Evolutionary conservation across 2,329 filamentous ascomycete species (phyloP), one percentile per base, ranked within the genome.

Genomic region (Ophiostoma novo-ulmi): DNA sequence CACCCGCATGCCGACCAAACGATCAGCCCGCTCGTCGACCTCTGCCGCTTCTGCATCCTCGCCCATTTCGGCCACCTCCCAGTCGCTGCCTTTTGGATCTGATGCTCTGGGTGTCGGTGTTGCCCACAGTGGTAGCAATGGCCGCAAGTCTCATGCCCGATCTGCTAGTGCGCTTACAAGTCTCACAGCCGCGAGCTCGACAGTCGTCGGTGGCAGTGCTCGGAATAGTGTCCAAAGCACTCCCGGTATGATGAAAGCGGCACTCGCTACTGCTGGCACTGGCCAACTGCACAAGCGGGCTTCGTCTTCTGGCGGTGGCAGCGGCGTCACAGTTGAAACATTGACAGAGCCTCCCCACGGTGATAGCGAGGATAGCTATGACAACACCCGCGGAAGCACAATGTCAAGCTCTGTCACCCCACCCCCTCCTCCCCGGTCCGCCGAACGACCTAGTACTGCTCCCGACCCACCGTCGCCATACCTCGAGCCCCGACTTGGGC

Each of bases 141-240:
- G 35, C 38, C 70, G 67, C 7, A 31, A 38, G 6, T 39, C 36
- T 1, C 71, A 73, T 63, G 31, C 52, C 20, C 72, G 73, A 2
- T 69, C 73, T 0, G 65, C 8, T n/a, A 74, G 72, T 35, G 70
- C 41, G 2, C 55, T 64, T 41, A 74, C 72, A 0, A 48, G 48
- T 13, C 52, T 11, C 31, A 74, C 71, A 22, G 41, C 65, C 1
- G 20, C 38, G 35, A 71, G 72, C 68, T 71, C 73, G 17, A 73
- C 73, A 1, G 48, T 68, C 11, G 71, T 72, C 7, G 72, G 71
- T 38, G 70, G 48, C 26, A 71, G 69, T 69, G 70, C 68, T 4
- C 72, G 71, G 4, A 72, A 66, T 11, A 74, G 73, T 55, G 31
- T 73, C 5, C 55, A 68, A n/a, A 73, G 69, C 44, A 68, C 48